Percentiles rank a stretch among this genome's conserved stretches.
Evolutionary conservation across 345 rosid species (phyloP).

Genomic region (Anastatica hierochuntica): DNA sequence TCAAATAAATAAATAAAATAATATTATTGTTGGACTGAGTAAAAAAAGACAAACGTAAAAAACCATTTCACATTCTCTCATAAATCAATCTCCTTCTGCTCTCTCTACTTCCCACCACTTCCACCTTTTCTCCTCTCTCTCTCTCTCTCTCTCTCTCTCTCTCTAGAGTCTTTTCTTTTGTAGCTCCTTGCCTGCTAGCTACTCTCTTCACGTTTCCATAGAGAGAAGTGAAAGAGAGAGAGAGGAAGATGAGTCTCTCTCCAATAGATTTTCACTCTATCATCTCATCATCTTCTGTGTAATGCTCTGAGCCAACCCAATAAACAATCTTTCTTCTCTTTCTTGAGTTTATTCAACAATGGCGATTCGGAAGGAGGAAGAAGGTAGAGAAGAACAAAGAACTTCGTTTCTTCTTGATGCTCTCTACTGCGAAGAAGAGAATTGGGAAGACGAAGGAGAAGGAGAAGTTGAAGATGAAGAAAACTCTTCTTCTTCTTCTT

Average conservation of each 20-base stretch:
- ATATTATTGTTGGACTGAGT: no score
- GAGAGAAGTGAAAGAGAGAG: background rate
- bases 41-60: conserved; percentile 42
- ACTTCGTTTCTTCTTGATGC: conserved; percentile 39
- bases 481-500: conserved; percentile 19
- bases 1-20: background rate
- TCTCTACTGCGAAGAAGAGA: conserved; percentile 69
- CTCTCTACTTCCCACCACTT: conserved; percentile 13
- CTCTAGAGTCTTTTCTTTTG: conserved; percentile 18
- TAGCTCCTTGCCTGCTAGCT: conserved; percentile 19
- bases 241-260: conserved; percentile 27
- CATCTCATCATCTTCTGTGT: conserved; percentile 20
- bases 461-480: conserved; percentile 25
- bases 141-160: conserved; percentile 10
- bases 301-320: conserved; percentile 17
- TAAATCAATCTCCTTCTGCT: conserved; percentile 28
- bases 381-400: conserved; percentile 17
- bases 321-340: conserved; percentile 26
- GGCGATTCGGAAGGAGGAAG: conserved; percentile 36
- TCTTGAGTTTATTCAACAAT: conserved; percentile 30
- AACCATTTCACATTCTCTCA: conserved; percentile 29
- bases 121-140: conserved; percentile 17
- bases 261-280: conserved; percentile 19
- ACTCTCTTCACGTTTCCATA: conserved; percentile 14
- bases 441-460: conserved; percentile 46